A percentile compares a stretch with the other conserved stretches of the same genome.
phyloP scores from a whole-genome alignment of 2,329 filamentous ascomycete genomes.

The Apiospora sp. region DNA sequence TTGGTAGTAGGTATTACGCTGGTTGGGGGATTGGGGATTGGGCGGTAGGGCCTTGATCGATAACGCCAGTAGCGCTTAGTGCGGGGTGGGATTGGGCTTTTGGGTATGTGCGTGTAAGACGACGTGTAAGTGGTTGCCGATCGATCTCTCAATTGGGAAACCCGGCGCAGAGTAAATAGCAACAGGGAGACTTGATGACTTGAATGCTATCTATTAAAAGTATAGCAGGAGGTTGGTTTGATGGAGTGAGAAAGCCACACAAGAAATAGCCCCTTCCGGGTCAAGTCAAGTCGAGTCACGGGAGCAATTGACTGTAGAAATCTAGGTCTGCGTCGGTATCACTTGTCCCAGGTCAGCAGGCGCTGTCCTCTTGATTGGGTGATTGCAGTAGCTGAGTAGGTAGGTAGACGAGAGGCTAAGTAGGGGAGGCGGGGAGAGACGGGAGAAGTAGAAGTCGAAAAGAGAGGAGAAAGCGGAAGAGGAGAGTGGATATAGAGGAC shows the following conservation, averaged over 20 bases:
- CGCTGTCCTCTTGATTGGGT: neutral
- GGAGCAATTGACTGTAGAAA: neutral
- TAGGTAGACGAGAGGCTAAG: neutral
- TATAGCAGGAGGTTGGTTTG: neutral
- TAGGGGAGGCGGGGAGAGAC: neutral
- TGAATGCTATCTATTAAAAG: neutral
- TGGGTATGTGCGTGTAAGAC: neutral
- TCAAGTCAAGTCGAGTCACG: neutral
- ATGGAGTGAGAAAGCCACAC: neutral
- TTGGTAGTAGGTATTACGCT: too few species aligned
- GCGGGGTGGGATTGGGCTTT: slow-evolving; percentile 1
- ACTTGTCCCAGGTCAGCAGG: slow-evolving; percentile 13
- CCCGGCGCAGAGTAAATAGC: neutral
- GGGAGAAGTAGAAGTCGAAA: neutral
- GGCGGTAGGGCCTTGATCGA: neutral
- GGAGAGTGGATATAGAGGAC: slow-evolving; percentile 26
- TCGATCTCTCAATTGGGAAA: slow-evolving; percentile 10
- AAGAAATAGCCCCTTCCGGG: neutral
- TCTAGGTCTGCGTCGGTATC: neutral
- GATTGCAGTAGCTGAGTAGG: slow-evolving; percentile 10
- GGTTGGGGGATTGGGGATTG: too few species aligned
- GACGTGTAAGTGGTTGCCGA: slow-evolving; percentile 3
- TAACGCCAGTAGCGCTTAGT: slow-evolving; percentile 15
- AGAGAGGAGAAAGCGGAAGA: slow-evolving; percentile 13
- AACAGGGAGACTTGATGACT: neutral